Evolutionary conservation across 1,284 basidiomycete genomes (phyloP), one percentile per base, ranked within the genome.

Genomic region (Ceratobasidium sp.): DNA sequence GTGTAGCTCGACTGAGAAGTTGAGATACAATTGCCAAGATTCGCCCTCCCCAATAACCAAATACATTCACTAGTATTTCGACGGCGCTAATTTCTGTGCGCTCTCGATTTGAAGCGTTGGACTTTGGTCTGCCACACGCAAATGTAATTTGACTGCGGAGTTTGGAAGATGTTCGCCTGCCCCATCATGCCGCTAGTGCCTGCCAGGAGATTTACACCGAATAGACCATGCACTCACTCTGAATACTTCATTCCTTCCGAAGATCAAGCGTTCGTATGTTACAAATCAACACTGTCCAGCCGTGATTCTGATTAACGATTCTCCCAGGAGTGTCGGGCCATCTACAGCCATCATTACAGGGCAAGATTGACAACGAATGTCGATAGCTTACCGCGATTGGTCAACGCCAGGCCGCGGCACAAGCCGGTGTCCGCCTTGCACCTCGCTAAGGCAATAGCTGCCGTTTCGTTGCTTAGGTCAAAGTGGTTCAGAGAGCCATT

Each of bases 41-140:
- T n/a, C n/a, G n/a, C n/a, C n/a, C n/a, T n/a, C n/a, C n/a, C n/a
- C n/a, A n/a, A n/a, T n/a, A n/a, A n/a, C n/a, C n/a, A n/a, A n/a
- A n/a, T n/a, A 40, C 79, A 75, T 10, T 80, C 73, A 1, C 80
- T 77, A 0, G 80, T 81, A 68, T 80, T 79, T 1, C 77, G 71
- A 29, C 77, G 76, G 75, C 82, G 80, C 7, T 78, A 72, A n/a
- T 74, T 70, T 53, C 75, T 75, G n/a, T 72, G 74, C 5, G 53
- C 69, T 0, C 72, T 67, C 27, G 72, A 74, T 0, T 74, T 54
- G 70, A 82, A 82, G 71, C 82, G 82, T 38, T 76, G 67, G 1
- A 79, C 77, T 5, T 69, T 60, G 81, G 82, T 7, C 78, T 79
- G 38, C 22, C 20, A 40, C 17, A n/a, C 8, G 27, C 12, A n/a